Evolutionary conservation across 176 grass and related monocot species (phyloP), one percentile per base, ranked within the genome.

Genomic region (Luzula sylvatica): DNA sequence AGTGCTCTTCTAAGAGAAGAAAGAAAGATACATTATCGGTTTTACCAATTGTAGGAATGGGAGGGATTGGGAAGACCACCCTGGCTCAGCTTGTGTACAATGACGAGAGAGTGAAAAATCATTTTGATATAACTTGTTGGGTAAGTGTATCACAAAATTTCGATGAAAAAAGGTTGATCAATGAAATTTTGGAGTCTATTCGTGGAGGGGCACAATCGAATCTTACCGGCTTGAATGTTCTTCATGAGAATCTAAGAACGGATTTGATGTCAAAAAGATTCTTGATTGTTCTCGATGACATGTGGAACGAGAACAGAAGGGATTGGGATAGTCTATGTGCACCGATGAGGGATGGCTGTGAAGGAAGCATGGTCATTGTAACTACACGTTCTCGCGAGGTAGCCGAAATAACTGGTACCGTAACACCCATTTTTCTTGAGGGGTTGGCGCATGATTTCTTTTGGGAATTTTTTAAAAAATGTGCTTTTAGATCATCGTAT

Each of bases 361-460:
- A 19, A 64, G 80, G 79, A 50, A 83, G 80, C 58, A 83, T 72
- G 68, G 72, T 83, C 38, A 23, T 83, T 19, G 8, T 77, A 42
- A 83, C 73, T 20, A 73, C 73, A 19, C 54, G 68, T 20, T 68
- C 71, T 56, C 38, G 52, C 3, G 58, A 39, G 0, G 80, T 83
- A 45, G 80, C 80, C 29, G 23, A 50, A 35, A 43, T 66, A 58
- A 66, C 52, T 64, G 46, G 45, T 49, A 82, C 65, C 53, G 20
- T 62, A 23, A 20, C 56, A 35, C 71, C 61, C 9, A 23, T 14
- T 26, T 6, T 45, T 29, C 55, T 49, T 23, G 1, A 54, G 4
- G 73, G 74, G 11, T 23, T 78, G 50, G 15, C 12, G 28, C 52
- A 72, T 53, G 21, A 20, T 24, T 38, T 43, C 1, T 71, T 61